Percentiles rank a stretch among this genome's conserved stretches.
phyloP scores from a whole-genome alignment of 2,329 filamentous ascomycete species.

The Sporothrix pseudoabietina region DNA sequence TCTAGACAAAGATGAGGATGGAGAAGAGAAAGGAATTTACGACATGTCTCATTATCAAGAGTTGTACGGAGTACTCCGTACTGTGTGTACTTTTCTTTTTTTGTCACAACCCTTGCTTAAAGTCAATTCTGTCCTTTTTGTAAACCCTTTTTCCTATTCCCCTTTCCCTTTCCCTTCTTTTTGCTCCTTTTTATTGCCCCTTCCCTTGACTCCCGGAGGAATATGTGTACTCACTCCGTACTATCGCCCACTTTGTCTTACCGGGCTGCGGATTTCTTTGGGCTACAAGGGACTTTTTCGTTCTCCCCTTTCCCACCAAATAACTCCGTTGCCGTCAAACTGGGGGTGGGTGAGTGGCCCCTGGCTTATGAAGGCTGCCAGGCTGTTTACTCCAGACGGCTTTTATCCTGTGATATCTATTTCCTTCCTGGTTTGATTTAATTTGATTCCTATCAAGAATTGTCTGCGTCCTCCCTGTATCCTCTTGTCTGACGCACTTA shows the following conservation, averaged over 20 bases:
- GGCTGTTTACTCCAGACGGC: not conserved
- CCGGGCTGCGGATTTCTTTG: constrained; percentile 1
- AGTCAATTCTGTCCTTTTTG: not conserved
- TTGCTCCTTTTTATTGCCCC: not conserved
- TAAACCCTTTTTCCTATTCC: too few relatives aligned
- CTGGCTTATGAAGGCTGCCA: too few relatives aligned
- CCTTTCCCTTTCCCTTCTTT: not conserved
- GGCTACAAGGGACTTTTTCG: not conserved
- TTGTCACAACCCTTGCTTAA: constrained; percentile 10
- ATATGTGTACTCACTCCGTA: not conserved
- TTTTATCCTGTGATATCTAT: not conserved
- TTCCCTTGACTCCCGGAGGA: constrained; percentile 11
- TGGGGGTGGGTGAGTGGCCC: not conserved
- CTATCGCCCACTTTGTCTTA: not conserved
- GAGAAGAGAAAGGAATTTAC: not conserved
- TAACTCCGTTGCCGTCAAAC: not conserved
- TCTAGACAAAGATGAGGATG: too few relatives aligned
- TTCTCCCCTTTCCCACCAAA: constrained; percentile 23
- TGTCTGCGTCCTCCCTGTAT: not conserved
- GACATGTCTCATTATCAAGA: not conserved
- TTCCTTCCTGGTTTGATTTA: not conserved
- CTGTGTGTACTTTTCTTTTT: not conserved
- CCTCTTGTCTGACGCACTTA: not conserved
- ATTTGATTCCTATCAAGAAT: not conserved
- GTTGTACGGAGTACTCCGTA: not conserved